A percentile compares a stretch with the other conserved stretches of the same genome.
Conservation (phyloP, 108 stramenopile genomes). For the Conticribra weissflogii region DNA sequence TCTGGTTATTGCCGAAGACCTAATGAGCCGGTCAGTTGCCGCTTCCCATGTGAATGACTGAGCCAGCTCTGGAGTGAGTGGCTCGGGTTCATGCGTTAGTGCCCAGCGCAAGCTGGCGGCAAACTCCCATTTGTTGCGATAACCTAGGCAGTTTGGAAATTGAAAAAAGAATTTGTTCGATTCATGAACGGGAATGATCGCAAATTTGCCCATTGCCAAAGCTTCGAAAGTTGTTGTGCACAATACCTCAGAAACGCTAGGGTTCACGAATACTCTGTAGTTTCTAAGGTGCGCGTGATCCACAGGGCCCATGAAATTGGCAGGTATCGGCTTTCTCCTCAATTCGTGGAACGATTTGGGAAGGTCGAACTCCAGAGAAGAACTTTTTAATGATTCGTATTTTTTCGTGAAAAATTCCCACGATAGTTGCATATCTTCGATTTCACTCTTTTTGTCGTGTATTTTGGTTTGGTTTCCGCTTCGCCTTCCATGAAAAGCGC, state of each 20-base stretch:
- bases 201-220: conserved; percentile 87
- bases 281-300: conserved; percentile 69
- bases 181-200: conserved; percentile 70
- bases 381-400: conserved; percentile 28
- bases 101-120: conserved; percentile 79
- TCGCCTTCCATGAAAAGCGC: conserved; percentile 68
- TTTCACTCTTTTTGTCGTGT: conserved; percentile 1
- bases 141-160: conserved; percentile 82
- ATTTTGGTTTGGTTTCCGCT: conserved; percentile 7
- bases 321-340: conserved; percentile 72
- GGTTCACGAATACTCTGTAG: conserved; percentile 87
- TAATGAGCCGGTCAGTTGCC: conserved; percentile 77
- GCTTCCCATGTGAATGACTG: conserved; percentile 82
- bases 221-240: conserved; percentile 81
- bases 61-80: conserved; percentile 62
- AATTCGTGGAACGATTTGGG: conserved; percentile 64
- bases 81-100: conserved; percentile 77
- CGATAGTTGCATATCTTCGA: conserved; percentile 3
- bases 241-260: conserved; percentile 81
- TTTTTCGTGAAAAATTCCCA: conserved; percentile 36
- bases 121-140: conserved; percentile 76
- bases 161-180: conserved; percentile 69
- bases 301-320: conserved; percentile 71
- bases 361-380: conserved; percentile 45
- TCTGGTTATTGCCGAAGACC: conserved; percentile 68